Base-by-base conservation (phyloP, 306 rosid genomes). In the Coriaria nepalensis region DNA sequence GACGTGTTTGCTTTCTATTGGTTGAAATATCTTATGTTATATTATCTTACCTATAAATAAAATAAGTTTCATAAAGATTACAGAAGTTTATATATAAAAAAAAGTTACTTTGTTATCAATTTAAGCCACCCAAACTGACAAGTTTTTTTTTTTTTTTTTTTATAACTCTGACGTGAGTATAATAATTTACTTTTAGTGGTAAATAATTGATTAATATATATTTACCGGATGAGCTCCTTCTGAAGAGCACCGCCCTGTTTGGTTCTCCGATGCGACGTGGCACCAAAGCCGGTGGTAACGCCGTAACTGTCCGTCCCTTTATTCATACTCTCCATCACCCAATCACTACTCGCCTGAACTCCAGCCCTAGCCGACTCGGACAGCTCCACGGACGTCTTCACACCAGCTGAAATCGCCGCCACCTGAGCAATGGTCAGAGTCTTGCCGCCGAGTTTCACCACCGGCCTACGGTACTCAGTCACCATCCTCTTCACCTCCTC, bases 401-500 rank as follows among this genome's bases (percentile, higher is more conserved):
- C 86, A 5, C 54, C 52, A 2, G 71, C 12, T 4, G 95, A 86
- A 2, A 79, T 63, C 1, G 93, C 93, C 0, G 97, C 97, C 56
- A 88, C 95, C 68, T 80, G 95, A 0, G 86, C 50, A 29, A 88
- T 74, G 5, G 96, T 88, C 9, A 88, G 67, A 0, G 70, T 72
- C 60, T 76, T 66, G 0, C 95, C 97, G 0, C 95, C 95, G 9
- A 88, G 80, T 6, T 45, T 50, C 5, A 88, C 83, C 13, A 68
- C 35, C 2, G 93, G 80, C 47, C 49, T 78, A 44, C 90, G 57
- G 45, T 66, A 88, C 64, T 88, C 95, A 0, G 53, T 72, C 54
- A 84, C 95, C 97, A 88, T 88, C 35, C 93, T 72, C 77, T 81
- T 88, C 40, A 88, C 95, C 74, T 88, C 97, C 0, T 84, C 87